Evolutionary conservation across 2,329 filamentous ascomycete genomes (phyloP), one percentile per base, ranked within the genome.

Genomic region (Alternaria triticimaculans): DNA sequence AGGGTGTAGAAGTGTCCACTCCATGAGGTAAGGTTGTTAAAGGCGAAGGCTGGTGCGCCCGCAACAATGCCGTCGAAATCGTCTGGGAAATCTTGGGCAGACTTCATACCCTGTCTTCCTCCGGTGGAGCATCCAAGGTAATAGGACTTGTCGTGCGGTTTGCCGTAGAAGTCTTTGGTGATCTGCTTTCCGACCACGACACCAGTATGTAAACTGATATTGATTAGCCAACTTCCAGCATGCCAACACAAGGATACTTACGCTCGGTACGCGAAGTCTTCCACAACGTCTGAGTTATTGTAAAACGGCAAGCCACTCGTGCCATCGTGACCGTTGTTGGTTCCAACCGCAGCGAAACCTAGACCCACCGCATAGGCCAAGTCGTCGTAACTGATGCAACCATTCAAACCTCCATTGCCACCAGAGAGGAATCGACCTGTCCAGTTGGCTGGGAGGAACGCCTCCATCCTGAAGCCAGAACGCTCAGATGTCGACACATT

Each of bases 231-330:
- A 0, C 0, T n/a, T 26, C 55, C n/a, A 10, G 8, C 45, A 18
- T 23, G 11, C 0, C n/a, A 18, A 7, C 12, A 2, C 3, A 12
- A n/a, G 41, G 21, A 9, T 26, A 67, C 74, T 67, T 57, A 74
- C 50, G 82, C 80, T 18, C 82, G 78, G 60, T 82, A 85, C 10
- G 82, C 83, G 65, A 85, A 86, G 63, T 86, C 85, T 37, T 80
- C 77, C 1, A 86, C 68, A 9, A 84, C 78, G 18, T 83, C 83
- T 0, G 80, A 72, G 21, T 84, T 83, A 18, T 82, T 76, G 54
- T 82, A 81, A 65, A 86, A 86, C 0, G 82, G 76, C 23, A 72
- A 58, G n/a, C 84, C 85, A 4, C 78, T 80, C 6, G 77, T 80
- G 9, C 82, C 82, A 56, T 83, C 80, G 60, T 83, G 81, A 1